Evolutionary conservation across 1,284 basidiomycete genomes (phyloP), one percentile per base, ranked within the genome.

Genomic region (Boletus subluridellus): DNA sequence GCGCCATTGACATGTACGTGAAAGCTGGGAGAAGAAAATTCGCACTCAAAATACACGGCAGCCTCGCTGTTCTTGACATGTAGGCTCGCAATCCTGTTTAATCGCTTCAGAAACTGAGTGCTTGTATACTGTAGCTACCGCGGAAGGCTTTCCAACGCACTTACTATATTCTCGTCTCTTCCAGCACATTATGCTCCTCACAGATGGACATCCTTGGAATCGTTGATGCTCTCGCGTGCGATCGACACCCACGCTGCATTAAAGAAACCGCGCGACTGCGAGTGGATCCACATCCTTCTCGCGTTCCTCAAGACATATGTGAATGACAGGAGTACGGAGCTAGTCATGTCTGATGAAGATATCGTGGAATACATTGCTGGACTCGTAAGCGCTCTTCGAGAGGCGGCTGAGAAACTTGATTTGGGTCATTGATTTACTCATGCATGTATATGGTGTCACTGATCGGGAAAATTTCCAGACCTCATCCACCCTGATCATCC

Each of bases 1-100:
- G 88, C 49, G 87, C 92, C 9, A 89, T 96, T 49, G 86, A 91
- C 47, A 81, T 90, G 58, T 97, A 94, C 67, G 86, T 86, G 46
- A 86, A 84, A 59, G 87, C 90, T 15, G 88, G 88, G 5, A 84
- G 94, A 51, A 82, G 87, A 50, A 90, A 95, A 67, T 93, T 91
- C 66, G 90, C 92, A 1, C 75, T 95, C 45, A 89, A 90, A 66
- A 76, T 97, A 48, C 92, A 94, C 66, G 89, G 88, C 2, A 86
- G 83, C 66, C 78, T 98, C 4, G 95, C 94, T 0, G 90, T 90
- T 9, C 82, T 98, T 24, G 92, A 97, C 65, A 73, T 89, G 92
- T 95, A 76, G 65, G 90, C 77, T 24, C 14, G 8, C 1, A 48
- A 17, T 53, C 59, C 44, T 45, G 32, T 49, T 38, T 15, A 45